Evolutionary conservation across 2,329 filamentous ascomycete genomes (phyloP).

Genomic region (Penicillium crustosum): DNA sequence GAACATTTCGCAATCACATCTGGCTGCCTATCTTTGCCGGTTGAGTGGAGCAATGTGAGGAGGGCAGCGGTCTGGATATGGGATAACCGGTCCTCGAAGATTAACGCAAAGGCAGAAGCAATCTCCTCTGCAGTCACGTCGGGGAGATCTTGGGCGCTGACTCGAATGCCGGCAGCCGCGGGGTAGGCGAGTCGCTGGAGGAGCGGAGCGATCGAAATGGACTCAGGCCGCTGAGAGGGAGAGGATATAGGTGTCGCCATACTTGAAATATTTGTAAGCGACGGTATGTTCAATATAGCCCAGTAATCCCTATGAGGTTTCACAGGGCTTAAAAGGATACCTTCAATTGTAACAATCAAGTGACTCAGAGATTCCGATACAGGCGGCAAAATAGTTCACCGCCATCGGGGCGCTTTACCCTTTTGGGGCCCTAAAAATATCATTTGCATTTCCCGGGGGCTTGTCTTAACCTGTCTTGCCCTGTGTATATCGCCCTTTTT

Average conservation of each 20-base stretch:
- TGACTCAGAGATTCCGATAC: conserved; percentile 14
- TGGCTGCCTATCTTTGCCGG: conserved; percentile 75
- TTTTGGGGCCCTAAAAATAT: conserved; percentile 27
- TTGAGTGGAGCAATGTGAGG: conserved; percentile 89
- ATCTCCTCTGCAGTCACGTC: conserved; percentile 78
- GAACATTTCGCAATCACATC: conserved; percentile 87
- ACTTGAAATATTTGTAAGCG: background rate
- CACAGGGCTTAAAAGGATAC: conserved; percentile 1
- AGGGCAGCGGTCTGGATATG: conserved; percentile 83
- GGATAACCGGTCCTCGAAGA: conserved; percentile 88
- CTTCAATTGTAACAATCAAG: background rate
- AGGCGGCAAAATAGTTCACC: conserved; percentile 21
- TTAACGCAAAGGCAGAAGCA: conserved; percentile 82
- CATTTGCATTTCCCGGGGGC: conserved; percentile 18
- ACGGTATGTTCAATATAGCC: background rate
- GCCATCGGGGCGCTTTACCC: conserved; percentile 13
- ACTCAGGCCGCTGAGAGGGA: conserved; percentile 30
- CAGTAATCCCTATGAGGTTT: background rate
- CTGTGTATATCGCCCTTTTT: conserved; percentile 3
- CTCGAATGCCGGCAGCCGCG: conserved; percentile 47
- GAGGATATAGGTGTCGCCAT: conserved; percentile 23
- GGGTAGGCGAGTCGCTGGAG: conserved; percentile 50
- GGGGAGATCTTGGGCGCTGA: conserved; percentile 79
- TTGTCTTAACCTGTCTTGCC: conserved; percentile 6
- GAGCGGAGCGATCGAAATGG: conserved; percentile 49